Base-by-base conservation (phyloP, 106 monocot species). In the Dendrobium nobile region DNA sequence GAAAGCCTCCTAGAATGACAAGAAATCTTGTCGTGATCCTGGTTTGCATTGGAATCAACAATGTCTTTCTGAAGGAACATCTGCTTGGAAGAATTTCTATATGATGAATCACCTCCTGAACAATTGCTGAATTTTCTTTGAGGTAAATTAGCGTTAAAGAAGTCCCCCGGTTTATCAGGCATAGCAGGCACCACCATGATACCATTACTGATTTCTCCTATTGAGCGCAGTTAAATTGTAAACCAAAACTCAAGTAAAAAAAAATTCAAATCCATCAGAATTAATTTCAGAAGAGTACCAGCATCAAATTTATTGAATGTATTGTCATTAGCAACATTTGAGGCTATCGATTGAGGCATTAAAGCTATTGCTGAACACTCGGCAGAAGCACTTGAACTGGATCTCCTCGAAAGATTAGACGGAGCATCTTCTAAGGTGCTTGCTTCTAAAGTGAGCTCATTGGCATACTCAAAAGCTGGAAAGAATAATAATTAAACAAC, bases 1-100 rank as follows among this genome's bases (percentile, higher is more conserved):
- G 98, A 98, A 65, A 78, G 79, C 80, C 86, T 98, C 75, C 98
- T 82, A 67, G 75, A 41, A 85, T 98, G 98, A 82, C 72, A 51
- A 58, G 79, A 86, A 79, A 81, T 45, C 81, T 87, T 90, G 74
- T 96, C 84, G 84, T 83, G 85, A 45, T 87, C 83, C 31, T 78
- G 77, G 77, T 88, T 87, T 31, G 80, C 45, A 73, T 75, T 70
- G 70, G 33, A 81, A 2, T 81, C 84, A n/a, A 84, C 67, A 68
- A 67, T 84, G 0, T 75, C 83, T 65, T 72, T 87, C 16, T 24
- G 37, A 70, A 33, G 31, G 70, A 37, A 37, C 70, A 37, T 33
- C 70, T 70, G 37, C 33, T 70, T 70, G 70, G 70, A 70, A 37
- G 33, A 70, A 70, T 17, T 70, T 33, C 4, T 88, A 74, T 24